phyloP scores from a whole-genome alignment of 257 asterid species.

The Cordia subcordata region DNA sequence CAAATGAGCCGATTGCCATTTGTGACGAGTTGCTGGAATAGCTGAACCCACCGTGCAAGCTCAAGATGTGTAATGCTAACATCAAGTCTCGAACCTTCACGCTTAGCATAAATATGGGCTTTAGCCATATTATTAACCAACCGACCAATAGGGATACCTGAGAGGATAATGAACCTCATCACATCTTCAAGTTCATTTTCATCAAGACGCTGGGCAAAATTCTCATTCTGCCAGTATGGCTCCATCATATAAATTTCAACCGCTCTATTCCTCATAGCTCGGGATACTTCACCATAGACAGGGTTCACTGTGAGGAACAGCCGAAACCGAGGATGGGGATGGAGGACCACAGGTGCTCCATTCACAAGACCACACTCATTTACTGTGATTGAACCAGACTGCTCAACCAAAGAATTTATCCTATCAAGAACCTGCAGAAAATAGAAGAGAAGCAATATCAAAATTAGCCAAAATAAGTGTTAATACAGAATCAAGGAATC shows the following conservation, averaged over 20 bases:
- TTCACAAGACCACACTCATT: slow-evolving; percentile 92
- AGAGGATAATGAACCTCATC: slow-evolving; percentile 58
- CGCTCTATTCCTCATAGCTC: slow-evolving; percentile 99
- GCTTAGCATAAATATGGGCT: slow-evolving; percentile 73
- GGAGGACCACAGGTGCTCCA: slow-evolving; percentile 78
- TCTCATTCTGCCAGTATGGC: slow-evolving; percentile 53
- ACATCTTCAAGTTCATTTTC: slow-evolving; percentile 67
- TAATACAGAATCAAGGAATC: slow-evolving; percentile 2
- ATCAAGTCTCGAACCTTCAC: slow-evolving; percentile 52
- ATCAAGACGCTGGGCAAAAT: slow-evolving; percentile 19
- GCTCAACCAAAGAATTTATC: slow-evolving; percentile 97
- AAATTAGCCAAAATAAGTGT: not conserved
- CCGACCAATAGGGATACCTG: slow-evolving; percentile 72
- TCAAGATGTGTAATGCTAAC: slow-evolving; percentile 75
- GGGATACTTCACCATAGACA: slow-evolving; percentile 84
- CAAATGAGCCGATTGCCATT: slow-evolving; percentile 68
- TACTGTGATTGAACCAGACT: slow-evolving; percentile 87
- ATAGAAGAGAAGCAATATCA: slow-evolving; percentile 1
- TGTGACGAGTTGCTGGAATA: slow-evolving; percentile 66
- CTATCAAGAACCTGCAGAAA: slow-evolving; percentile 88
- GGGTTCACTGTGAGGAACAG: slow-evolving; percentile 96
- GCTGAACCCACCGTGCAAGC: slow-evolving; percentile 89
- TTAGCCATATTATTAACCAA: slow-evolving; percentile 79
- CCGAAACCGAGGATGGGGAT: slow-evolving; percentile 85
- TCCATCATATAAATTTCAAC: slow-evolving; percentile 84